Conservation (phyloP, 345 rosid genomes). For the Melaleuca alternifolia region DNA sequence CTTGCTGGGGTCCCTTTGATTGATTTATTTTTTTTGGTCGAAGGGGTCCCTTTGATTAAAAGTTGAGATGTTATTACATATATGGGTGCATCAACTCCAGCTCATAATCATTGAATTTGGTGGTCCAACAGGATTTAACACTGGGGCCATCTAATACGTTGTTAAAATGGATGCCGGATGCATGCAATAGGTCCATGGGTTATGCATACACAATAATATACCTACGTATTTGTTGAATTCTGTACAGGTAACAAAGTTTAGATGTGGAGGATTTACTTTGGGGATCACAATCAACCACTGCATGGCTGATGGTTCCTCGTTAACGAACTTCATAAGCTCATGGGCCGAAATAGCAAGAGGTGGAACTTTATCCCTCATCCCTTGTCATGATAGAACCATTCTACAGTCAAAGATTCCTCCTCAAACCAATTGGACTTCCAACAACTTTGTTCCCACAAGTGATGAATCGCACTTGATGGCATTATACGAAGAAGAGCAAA, state of each 20-base stretch:
- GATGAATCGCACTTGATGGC: background rate
- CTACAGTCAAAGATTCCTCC: background rate
- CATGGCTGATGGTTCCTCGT: slow-evolving; percentile 43
- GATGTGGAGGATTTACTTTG: slow-evolving; percentile 54
- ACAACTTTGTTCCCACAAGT: background rate
- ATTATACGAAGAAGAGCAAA: background rate
- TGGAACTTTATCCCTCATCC: background rate
- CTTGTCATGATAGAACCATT: background rate
- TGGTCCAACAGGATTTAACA: background rate
- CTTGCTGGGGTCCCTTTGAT: no score
- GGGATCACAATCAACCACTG: slow-evolving; percentile 50
- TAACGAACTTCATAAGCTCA: slow-evolving; percentile 34
- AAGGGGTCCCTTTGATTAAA: background rate
- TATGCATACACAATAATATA: background rate
- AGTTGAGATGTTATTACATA: background rate
- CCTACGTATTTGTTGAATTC: slow-evolving; percentile 15
- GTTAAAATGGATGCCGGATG: background rate
- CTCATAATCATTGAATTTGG: background rate
- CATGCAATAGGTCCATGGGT: background rate
- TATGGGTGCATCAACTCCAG: background rate
- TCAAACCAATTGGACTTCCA: background rate
- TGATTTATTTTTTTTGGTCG: no score
- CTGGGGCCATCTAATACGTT: background rate
- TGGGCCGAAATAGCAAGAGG: slow-evolving; percentile 26
- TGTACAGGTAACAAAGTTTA: slow-evolving; percentile 31